These are phyloP conservation scores for Trichosporon ovoides DNA, from an alignment of 1,284 basidiomycete genomes.

Conservation along the genomic window DNA sequence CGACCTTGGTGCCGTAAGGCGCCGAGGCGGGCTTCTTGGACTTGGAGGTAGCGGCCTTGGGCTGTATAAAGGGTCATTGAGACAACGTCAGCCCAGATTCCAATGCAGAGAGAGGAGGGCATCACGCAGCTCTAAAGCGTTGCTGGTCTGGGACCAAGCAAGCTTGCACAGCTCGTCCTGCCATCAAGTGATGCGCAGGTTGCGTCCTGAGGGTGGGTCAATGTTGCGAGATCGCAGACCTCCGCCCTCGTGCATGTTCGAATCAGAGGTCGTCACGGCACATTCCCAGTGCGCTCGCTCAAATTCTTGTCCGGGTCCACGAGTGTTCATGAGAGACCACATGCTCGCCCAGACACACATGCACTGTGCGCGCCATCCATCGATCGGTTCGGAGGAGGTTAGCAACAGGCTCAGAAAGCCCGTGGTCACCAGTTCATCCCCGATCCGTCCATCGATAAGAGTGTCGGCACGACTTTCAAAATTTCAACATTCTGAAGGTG, in stretches of 20 bases:
- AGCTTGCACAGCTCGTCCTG: slow-evolving; percentile 16
- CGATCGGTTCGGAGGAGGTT: slow-evolving; percentile 7
- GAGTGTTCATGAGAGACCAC: too few species aligned
- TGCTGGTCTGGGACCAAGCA: slow-evolving; percentile 5
- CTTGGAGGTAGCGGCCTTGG: slow-evolving; percentile 50
- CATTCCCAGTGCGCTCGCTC: background rate
- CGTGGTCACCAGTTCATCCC: slow-evolving; percentile 13
- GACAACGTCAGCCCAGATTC: slow-evolving; percentile 38
- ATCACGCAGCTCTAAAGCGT: slow-evolving; percentile 35
- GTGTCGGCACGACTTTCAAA: background rate
- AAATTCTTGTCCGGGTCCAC: background rate
- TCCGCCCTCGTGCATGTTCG: background rate
- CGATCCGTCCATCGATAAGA: background rate
- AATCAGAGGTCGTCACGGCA: background rate
- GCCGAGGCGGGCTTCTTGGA: slow-evolving; percentile 49
- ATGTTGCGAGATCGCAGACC: background rate
- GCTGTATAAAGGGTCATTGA: slow-evolving; percentile 48
- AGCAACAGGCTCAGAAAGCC: background rate
- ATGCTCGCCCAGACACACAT: too few species aligned
- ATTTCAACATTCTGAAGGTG: background rate
- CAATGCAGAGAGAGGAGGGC: slow-evolving; percentile 20
- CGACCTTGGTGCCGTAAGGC: slow-evolving; percentile 61
- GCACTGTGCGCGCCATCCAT: too few species aligned
- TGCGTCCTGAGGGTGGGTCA: background rate
- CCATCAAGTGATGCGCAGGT: background rate